Evolutionary conservation across 2,329 filamentous ascomycete genomes (phyloP).

Genomic region (Chaetomium sp.): DNA sequence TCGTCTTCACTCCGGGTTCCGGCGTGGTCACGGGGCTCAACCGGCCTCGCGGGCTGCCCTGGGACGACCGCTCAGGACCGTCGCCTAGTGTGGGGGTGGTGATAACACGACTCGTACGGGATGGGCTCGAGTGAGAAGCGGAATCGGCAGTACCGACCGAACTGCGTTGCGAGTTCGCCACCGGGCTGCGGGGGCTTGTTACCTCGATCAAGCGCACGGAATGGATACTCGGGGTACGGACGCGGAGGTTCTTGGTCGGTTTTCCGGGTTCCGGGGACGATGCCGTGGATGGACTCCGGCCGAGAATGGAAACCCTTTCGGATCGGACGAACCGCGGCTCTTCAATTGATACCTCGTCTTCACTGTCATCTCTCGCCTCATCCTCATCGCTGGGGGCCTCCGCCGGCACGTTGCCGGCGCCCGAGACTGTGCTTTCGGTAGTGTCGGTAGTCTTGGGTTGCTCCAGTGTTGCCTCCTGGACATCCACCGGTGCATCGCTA

Average conservation of each 20-base stretch:
- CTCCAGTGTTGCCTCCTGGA: background rate
- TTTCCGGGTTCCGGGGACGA: slow-evolving; percentile 39
- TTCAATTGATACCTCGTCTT: slow-evolving; percentile 52
- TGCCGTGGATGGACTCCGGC: slow-evolving; percentile 42
- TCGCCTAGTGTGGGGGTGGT: slow-evolving; percentile 39
- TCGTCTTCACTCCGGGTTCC: slow-evolving; percentile 8
- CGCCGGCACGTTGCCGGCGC: background rate
- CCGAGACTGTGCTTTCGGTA: background rate
- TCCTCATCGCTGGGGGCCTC: background rate
- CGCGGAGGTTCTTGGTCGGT: slow-evolving; percentile 33
- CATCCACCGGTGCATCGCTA: background rate
- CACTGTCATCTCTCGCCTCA: slow-evolving; percentile 30
- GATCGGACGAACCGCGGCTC: slow-evolving; percentile 53
- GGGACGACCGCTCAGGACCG: slow-evolving; percentile 16
- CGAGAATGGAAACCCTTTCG: slow-evolving; percentile 48
- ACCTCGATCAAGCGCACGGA: slow-evolving; percentile 56
- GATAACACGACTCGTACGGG: slow-evolving; percentile 36
- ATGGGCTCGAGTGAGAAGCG: slow-evolving; percentile 32
- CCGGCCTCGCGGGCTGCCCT: slow-evolving; percentile 15
- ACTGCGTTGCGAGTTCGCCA: slow-evolving; percentile 40
- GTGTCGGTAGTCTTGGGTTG: background rate
- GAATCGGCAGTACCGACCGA: slow-evolving; percentile 42
- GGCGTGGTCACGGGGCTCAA: slow-evolving; percentile 17
- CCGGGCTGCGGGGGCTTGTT: slow-evolving; percentile 44
- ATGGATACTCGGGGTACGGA: slow-evolving; percentile 44